Evolutionary conservation across 257 asterid genomes (phyloP), one percentile per base, ranked within the genome.

Genomic region (Solanum pennellii): DNA sequence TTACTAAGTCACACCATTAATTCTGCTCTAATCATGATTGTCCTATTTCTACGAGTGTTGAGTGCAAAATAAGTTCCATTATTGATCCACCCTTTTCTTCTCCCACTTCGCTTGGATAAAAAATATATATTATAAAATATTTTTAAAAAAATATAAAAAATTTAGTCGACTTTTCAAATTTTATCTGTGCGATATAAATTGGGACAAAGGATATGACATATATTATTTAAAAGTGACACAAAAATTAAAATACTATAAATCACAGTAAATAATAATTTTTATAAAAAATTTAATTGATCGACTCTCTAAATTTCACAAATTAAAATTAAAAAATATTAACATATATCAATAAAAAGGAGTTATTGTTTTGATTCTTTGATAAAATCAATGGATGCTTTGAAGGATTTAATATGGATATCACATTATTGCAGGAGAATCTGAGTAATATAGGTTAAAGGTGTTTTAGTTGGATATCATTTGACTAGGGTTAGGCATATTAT

Each of bases 271-370:
- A 16, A 52, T 1, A 6, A 18, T 31, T 31, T 2, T 52, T 52
- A 18, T 6, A 18, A 16, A 9, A 52, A 6, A 0, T 18, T 18
- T 6, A 52, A 31, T 52, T 52, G 1, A 18, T 0, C 1, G 1
- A 52, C 62, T 52, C 9, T 52, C n/a, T n/a, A 16, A 52, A 52
- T 18, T 49, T 49, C 60, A 15, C 16, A 49, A 49, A 49, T 49
- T 49, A 49, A 49, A 49, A 16, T 6, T 0, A 49, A 15, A 14
- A 15, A 49, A 2, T 15, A 49, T 49, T 16, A 16, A 0, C 21
- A 49, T 49, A 5, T 52, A 16, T 52, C 18, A 11, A 74, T 39
- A 37, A 21, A 5, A 37, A 14, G 23, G 9, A 12, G 23, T 47
- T 68, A 12, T 13, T 27, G 11, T 5, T 25, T 14, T 47, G 59